Percentiles rank a stretch among this genome's conserved stretches.
phyloP scores from a whole-genome alignment of 1,284 basidiomycete species.

The Gastroboletus turbinatus region DNA sequence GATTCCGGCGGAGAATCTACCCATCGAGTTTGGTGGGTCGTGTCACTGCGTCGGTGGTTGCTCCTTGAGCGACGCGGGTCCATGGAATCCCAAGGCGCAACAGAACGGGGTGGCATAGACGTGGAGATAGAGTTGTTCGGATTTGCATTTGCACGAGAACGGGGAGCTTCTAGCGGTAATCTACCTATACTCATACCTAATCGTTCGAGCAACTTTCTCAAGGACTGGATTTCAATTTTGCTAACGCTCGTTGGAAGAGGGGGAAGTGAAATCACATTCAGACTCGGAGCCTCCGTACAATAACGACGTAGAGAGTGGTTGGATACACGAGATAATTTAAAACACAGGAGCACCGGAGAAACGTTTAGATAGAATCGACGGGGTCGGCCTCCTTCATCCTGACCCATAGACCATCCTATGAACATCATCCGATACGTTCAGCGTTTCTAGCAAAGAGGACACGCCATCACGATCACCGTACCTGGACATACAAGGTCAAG shows the following conservation, averaged over 20 bases:
- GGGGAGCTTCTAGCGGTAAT: slow-evolving; percentile 22
- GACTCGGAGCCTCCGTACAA: background rate
- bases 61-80: slow-evolving; percentile 87
- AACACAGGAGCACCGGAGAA: background rate
- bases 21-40: slow-evolving; percentile 81
- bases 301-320: background rate
- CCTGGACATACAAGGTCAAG: slow-evolving; percentile 50
- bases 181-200: slow-evolving; percentile 35
- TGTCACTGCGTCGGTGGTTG: slow-evolving; percentile 85
- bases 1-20: slow-evolving; percentile 84
- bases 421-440: background rate
- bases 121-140: background rate
- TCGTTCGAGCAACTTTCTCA: slow-evolving; percentile 21
- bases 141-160: background rate
- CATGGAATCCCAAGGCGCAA: slow-evolving; percentile 67
- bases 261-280: background rate
- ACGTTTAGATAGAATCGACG: background rate
- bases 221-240: slow-evolving; percentile 8
- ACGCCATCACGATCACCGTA: background rate
- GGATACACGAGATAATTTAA: background rate
- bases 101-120: slow-evolving; percentile 21
- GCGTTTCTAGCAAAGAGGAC: background rate
- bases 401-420: slow-evolving; percentile 28
- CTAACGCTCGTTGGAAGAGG: background rate
- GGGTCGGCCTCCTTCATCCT: slow-evolving; percentile 22